Conservation (phyloP, 495 filamentous ascomycete genomes). For the Sabuloglossum arenarium region DNA sequence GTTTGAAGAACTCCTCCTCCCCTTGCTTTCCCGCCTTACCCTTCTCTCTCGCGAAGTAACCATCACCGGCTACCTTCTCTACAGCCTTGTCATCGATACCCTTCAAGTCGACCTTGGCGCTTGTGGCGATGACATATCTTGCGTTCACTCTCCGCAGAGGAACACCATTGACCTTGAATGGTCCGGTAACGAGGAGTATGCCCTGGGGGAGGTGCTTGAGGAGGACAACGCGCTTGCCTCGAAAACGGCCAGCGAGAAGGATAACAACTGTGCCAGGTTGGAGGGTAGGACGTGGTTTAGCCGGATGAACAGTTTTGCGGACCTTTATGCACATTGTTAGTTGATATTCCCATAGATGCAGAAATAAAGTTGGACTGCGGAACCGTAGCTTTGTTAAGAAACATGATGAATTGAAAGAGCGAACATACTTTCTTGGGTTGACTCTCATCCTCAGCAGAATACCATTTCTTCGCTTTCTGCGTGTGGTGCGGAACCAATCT, state of each 20-base stretch:
- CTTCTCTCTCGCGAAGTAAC: constrained; percentile 95
- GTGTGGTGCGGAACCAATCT: constrained; percentile 62
- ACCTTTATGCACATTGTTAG: constrained; percentile 29
- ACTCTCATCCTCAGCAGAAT: constrained; percentile 84
- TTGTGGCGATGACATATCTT: constrained; percentile 97
- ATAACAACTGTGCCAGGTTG: constrained; percentile 89
- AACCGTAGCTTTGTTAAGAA: too few relatives aligned
- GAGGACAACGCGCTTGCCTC: constrained; percentile 97
- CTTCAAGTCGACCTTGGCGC: constrained; percentile 63
- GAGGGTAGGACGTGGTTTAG: constrained; percentile 68
- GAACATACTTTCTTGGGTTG: constrained; percentile 74
- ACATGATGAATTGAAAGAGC: background rate
- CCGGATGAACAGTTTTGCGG: constrained; percentile 79
- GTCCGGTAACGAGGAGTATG: constrained; percentile 94
- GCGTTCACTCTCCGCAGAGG: constrained; percentile 94
- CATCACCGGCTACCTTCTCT: constrained; percentile 60
- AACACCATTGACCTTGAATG: constrained; percentile 99
- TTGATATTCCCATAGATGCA: background rate
- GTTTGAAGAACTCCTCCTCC: constrained; percentile 93
- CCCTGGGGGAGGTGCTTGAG: constrained; percentile 92
- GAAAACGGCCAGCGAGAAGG: constrained; percentile 97
- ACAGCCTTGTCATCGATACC: constrained; percentile 66
- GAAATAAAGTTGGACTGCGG: background rate
- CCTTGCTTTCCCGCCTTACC: constrained; percentile 77
- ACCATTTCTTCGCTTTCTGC: constrained; percentile 97